Evolutionary conservation across 176 grass and related monocot genomes (phyloP).

Genomic region (Pontederia crassipes): DNA sequence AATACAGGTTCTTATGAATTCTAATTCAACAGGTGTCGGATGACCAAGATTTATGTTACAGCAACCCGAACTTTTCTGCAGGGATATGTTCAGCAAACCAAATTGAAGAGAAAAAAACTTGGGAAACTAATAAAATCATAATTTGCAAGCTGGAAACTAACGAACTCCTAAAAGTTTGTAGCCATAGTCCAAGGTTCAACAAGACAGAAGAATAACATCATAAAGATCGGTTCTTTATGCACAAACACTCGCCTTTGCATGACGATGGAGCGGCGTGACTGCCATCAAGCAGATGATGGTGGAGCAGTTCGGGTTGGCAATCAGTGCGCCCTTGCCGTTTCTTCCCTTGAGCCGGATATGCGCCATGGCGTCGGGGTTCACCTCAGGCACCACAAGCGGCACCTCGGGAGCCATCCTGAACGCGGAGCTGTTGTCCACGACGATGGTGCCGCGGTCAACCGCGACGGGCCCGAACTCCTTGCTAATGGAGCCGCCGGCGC

Average conservation of each 20-base stretch:
- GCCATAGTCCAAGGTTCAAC: too few relatives aligned
- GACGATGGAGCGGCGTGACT: slow-evolving; percentile 80
- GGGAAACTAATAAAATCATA: too few relatives aligned
- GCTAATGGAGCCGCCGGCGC: slow-evolving; percentile 72
- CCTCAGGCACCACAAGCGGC: slow-evolving; percentile 87
- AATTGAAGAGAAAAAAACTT: too few relatives aligned
- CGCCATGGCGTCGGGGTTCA: slow-evolving; percentile 86
- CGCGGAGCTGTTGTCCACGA: slow-evolving; percentile 90
- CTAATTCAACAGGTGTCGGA: too few relatives aligned
- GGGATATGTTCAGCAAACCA: too few relatives aligned
- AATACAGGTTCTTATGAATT: too few relatives aligned
- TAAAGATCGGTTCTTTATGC: background rate
- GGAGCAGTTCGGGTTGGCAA: slow-evolving; percentile 92
- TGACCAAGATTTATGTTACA: too few relatives aligned
- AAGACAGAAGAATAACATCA: background rate
- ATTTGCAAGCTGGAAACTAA: too few relatives aligned
- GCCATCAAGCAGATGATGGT: slow-evolving; percentile 98
- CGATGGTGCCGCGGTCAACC: slow-evolving; percentile 56
- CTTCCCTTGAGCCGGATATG: slow-evolving; percentile 42
- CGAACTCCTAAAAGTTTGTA: too few relatives aligned
- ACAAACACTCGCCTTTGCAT: slow-evolving; percentile 50
- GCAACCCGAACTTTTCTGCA: too few relatives aligned
- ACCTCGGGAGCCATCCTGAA: slow-evolving; percentile 83
- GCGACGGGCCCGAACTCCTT: slow-evolving; percentile 44
- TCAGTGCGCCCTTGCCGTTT: slow-evolving; percentile 59